These are phyloP conservation scores for Hyphopichia burtonii DNA, from an alignment of 1,139 yeast genomes.

Conservation along the genomic window DNA sequence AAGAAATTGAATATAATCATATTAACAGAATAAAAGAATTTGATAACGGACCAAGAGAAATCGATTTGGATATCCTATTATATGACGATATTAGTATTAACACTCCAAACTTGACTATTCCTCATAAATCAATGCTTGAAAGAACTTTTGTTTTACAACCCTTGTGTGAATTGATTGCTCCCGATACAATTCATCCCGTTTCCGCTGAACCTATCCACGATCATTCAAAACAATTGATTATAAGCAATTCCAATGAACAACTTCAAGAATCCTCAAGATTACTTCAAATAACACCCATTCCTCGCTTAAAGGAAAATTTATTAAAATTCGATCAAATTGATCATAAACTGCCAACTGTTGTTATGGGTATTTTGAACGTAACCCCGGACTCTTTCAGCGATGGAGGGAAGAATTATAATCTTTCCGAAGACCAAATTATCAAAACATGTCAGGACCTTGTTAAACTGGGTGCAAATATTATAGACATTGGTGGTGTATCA, in stretches of 20 bases:
- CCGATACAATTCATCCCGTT: slow-evolving; percentile 70
- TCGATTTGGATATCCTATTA: slow-evolving; percentile 83
- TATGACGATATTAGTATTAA: slow-evolving; percentile 62
- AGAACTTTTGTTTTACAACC: slow-evolving; percentile 91
- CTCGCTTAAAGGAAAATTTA: slow-evolving; percentile 9
- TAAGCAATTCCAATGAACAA: slow-evolving; percentile 27
- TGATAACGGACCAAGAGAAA: slow-evolving; percentile 88
- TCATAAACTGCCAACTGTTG: slow-evolving; percentile 39
- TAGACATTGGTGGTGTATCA: slow-evolving; percentile 93
- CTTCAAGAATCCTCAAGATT: slow-evolving; percentile 50
- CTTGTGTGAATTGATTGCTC: slow-evolving; percentile 71
- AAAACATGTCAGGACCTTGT: slow-evolving; percentile 47
- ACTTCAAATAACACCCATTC: slow-evolving; percentile 45
- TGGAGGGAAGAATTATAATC: slow-evolving; percentile 54
- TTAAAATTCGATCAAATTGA: slow-evolving; percentile 39
- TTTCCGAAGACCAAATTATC: slow-evolving; percentile 28
- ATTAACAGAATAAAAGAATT: slow-evolving; percentile 72
- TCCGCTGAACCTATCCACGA: slow-evolving; percentile 76
- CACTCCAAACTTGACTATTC: slow-evolving; percentile 62
- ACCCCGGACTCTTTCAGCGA: slow-evolving; percentile 98
- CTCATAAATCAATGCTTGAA: slow-evolving; percentile 86
- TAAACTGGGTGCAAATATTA: slow-evolving; percentile 58
- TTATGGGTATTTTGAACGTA: slow-evolving; percentile 86
- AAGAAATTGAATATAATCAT: slow-evolving; percentile 72
- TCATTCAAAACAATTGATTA: slow-evolving; percentile 61